Conservation (phyloP, 495 filamentous ascomycete genomes). For the Daldinia caldariorum region DNA sequence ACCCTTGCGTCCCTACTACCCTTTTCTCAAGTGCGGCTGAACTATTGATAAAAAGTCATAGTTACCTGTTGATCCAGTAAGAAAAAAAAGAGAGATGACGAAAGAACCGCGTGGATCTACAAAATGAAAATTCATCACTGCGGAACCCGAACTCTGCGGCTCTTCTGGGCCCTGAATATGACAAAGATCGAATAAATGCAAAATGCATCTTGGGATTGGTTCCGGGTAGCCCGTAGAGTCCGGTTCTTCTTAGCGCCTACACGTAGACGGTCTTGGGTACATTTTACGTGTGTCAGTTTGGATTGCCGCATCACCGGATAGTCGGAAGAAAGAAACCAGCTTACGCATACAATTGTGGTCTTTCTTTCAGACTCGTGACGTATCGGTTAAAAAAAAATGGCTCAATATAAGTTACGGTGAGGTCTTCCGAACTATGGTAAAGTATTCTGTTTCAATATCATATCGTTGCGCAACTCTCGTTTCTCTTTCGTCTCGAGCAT, state of each 20-base stretch:
- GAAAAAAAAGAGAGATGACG: constrained; percentile 12
- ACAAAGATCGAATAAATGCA: constrained; percentile 1
- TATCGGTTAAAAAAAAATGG: constrained; percentile 31
- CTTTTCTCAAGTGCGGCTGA: constrained; percentile 32
- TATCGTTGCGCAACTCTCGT: constrained; percentile 17
- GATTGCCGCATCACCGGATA: constrained; percentile 35
- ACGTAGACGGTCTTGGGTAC: constrained; percentile 8
- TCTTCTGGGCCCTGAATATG: constrained; percentile 12
- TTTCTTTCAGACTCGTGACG: constrained; percentile 32
- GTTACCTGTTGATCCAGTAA: too few species aligned
- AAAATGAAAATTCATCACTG: constrained; percentile 29
- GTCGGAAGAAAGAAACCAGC: constrained; percentile 20
- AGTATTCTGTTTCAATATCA: background rate
- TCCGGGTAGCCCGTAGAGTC: constrained; percentile 22
- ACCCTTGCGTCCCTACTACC: background rate
- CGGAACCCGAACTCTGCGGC: constrained; percentile 28
- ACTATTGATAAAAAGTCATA: background rate
- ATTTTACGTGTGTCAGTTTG: background rate
- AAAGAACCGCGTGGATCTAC: constrained; percentile 30
- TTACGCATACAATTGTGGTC: constrained; percentile 8
- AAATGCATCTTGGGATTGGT: constrained; percentile 10
- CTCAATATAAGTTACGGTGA: constrained; percentile 37
- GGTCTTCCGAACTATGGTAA: background rate
- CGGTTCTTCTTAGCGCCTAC: constrained; percentile 22
- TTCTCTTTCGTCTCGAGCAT: background rate